Evolutionary conservation across 177 flowering plant genomes (phyloP), one percentile per base, ranked within the genome.

Genomic region (Vitis hybrid): DNA sequence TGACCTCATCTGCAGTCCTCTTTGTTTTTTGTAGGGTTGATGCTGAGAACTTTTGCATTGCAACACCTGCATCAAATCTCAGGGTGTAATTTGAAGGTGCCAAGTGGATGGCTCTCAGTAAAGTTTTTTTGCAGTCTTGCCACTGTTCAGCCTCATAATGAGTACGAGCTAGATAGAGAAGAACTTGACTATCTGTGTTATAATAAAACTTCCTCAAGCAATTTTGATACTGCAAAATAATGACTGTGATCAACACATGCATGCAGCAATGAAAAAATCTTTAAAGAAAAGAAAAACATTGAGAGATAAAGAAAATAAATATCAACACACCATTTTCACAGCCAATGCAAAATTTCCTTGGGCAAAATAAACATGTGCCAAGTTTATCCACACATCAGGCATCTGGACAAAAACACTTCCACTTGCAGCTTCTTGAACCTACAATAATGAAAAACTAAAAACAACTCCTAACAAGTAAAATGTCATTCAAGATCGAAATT

Each of bases 121-220:
- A 79, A 21, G 97, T 83, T 78, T 81, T 90, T 74, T 89, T 91
- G 83, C 98, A 93, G 75, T 95, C 98, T 84, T 93, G 97, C 99
- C 99, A 91, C 76, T 95, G 98, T 73, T 95, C 99, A 62, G 99
- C 99, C 78, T 95, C 99, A 80, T 95, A 95, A 85, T 91, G 89
- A 54, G 97, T 93, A 27, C 98, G 94, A 49, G 99, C 97, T 57
- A 93, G 81, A 81, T 91, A 95, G 7, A 93, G 90, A 76, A 89
- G 94, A 82, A 93, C 83, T 68, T 90, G 96, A 59, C 85, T 81
- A 72, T 95, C 99, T 27, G 99, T 93, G 68, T 88, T 93, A 59
- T 88, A 75, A 62, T 69, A 90, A 64, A 91, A 95, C 80, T 89
- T 93, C 83, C 98, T 79, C 89, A 95, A 76, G 82, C 97, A 93